These are phyloP conservation scores for Pseudoperonospora humuli DNA, from an alignment of 352 stramenopile genomes.

Conservation along the genomic window DNA sequence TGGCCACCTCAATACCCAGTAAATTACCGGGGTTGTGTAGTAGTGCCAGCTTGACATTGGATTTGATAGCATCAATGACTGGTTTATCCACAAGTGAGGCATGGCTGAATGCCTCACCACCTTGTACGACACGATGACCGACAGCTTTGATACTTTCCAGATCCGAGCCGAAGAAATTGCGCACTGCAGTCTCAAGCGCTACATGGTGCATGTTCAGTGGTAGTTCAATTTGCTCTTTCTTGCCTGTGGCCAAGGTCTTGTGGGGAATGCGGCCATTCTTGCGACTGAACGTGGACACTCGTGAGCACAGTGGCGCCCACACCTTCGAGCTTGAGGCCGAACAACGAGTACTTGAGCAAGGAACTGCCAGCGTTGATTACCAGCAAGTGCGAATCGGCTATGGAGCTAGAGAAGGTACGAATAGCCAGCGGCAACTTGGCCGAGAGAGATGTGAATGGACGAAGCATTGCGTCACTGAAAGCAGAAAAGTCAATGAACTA, in stretches of 20 bases:
- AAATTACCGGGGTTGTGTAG: slow-evolving; percentile 87
- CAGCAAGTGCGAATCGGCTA: slow-evolving; percentile 31
- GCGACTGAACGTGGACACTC: slow-evolving; percentile 55
- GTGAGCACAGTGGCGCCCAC: slow-evolving; percentile 58
- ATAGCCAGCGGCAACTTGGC: slow-evolving; percentile 12
- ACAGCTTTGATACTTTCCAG: slow-evolving; percentile 57
- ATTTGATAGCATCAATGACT: slow-evolving; percentile 49
- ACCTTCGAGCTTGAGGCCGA: slow-evolving; percentile 29
- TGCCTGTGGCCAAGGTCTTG: slow-evolving; percentile 38
- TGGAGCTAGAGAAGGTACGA: slow-evolving; percentile 24
- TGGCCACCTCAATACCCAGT: slow-evolving; percentile 77
- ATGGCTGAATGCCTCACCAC: slow-evolving; percentile 63
- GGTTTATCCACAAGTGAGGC: slow-evolving; percentile 44
- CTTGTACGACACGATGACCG: slow-evolving; percentile 86
- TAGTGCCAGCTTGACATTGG: slow-evolving; percentile 59
- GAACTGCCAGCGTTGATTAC: slow-evolving; percentile 78
- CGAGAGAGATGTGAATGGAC: slow-evolving; percentile 18
- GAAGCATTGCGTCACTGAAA: no score
- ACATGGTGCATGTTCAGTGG: slow-evolving; percentile 44
- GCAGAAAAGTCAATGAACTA: no score
- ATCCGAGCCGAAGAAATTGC: slow-evolving; percentile 49
- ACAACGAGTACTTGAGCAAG: slow-evolving; percentile 85
- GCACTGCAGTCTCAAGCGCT: slow-evolving; percentile 52
- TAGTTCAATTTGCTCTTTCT: slow-evolving; percentile 46
- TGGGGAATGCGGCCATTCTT: slow-evolving; percentile 60